These are phyloP conservation scores for Phalaenopsis equestris DNA, from an alignment of 106 monocot genomes.

Conservation along the genomic window DNA sequence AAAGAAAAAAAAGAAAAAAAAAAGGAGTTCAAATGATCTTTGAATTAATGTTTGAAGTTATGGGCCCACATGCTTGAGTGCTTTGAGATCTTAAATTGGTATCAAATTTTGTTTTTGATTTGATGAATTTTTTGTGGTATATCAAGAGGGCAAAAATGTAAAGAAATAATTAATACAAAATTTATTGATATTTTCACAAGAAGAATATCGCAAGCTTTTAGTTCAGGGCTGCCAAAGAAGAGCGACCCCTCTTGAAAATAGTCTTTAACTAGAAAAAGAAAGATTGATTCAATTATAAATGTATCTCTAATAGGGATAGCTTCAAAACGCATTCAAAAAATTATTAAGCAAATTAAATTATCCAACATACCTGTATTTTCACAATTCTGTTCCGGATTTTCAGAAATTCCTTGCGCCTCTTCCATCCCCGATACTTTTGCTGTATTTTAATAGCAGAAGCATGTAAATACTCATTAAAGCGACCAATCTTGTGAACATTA, in stretches of 20 bases:
- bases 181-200: not conserved
- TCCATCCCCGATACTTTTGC: conserved; percentile 43
- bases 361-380: conserved; percentile 15
- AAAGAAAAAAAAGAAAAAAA: no score
- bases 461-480: conserved; percentile 23
- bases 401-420: conserved; percentile 26
- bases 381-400: conserved; percentile 34
- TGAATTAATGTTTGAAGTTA: no score
- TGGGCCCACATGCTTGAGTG: no score
- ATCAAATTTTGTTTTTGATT: no score
- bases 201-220: not conserved
- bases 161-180: not conserved
- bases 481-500: not conserved
- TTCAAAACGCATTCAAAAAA: not conserved
- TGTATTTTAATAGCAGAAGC: conserved; percentile 39
- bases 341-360: not conserved
- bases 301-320: not conserved
- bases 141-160: no score
- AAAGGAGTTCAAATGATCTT: no score
- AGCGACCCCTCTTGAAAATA: not conserved
- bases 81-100: no score
- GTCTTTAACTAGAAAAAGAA: not conserved
- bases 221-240: not conserved
- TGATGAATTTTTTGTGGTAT: no score
- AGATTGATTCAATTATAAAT: not conserved